A percentile compares a stretch with the other conserved stretches of the same genome.
phyloP scores from a whole-genome alignment of 768 basidiomycete species.

The Suillus alpinus region DNA sequence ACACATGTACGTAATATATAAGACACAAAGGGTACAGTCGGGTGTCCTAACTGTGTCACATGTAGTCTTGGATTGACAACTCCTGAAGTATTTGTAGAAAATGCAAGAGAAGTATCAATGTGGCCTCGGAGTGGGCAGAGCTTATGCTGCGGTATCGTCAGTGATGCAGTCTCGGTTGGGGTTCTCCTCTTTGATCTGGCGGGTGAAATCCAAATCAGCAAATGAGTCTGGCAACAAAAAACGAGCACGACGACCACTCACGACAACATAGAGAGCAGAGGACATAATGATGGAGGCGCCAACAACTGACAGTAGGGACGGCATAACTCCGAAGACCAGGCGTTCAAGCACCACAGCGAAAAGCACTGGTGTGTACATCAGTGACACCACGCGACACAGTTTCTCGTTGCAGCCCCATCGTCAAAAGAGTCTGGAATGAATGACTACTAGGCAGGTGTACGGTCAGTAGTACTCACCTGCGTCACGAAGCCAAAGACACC shows the following conservation, averaged over 20 bases:
- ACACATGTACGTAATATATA: background rate
- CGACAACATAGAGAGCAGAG: slow-evolving; percentile 64
- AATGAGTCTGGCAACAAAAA: too few species aligned
- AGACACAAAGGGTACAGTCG: background rate
- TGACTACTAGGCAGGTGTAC: background rate
- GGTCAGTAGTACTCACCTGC: slow-evolving; percentile 12
- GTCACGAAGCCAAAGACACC: slow-evolving; percentile 14
- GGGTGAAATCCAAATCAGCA: background rate
- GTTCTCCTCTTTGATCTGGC: background rate
- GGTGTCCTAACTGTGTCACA: background rate
- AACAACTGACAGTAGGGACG: slow-evolving; percentile 54
- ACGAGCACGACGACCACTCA: slow-evolving; percentile 30
- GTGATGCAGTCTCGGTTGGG: background rate
- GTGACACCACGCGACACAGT: slow-evolving; percentile 60
- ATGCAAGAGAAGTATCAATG: background rate
- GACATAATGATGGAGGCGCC: slow-evolving; percentile 65
- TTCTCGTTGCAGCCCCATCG: slow-evolving; percentile 61
- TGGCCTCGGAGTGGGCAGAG: background rate
- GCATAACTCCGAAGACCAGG: slow-evolving; percentile 57
- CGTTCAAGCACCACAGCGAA: slow-evolving; percentile 66
- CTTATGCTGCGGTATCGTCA: background rate
- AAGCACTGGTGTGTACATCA: slow-evolving; percentile 62
- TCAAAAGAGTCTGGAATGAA: slow-evolving; percentile 45
- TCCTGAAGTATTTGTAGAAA: background rate
- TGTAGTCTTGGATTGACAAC: background rate